Evolutionary conservation across 2,329 filamentous ascomycete genomes (phyloP), one percentile per base, ranked within the genome.

Genomic region (Epichloe scottii): DNA sequence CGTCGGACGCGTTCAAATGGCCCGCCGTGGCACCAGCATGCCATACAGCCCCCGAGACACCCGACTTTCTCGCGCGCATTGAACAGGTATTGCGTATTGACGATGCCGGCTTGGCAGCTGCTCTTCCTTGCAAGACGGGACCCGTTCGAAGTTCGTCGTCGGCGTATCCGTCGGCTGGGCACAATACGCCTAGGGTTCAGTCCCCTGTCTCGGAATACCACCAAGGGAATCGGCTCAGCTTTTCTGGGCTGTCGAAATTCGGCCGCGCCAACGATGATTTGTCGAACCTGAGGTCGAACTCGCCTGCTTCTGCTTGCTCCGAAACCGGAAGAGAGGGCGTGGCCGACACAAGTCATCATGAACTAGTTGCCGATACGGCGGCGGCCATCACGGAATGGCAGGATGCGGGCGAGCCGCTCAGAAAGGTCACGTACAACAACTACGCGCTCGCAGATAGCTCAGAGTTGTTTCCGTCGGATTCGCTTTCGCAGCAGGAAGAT

Each of bases 101-200:
- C 21, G 23, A 30, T 17, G 26, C 7, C 37, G 44, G 12, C 12
- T 14, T 37, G 4, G 14, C 46, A 14, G 19, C 41, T 7, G 37
- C 49, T 15, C 30, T 26, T 35, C n/a, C 43, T 38, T 46, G 51
- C 17, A 47, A 34, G 30, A 26, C 34, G 10, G 42, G 21, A 19
- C 53, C 50, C 17, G 50, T 49, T 34, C 59, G 63, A n/a, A 64
- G 59, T 46, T 51, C 56, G 4, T 67, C 65, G n/a, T 67, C 65
- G 11, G 59, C 60, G 1, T 67, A 67, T 39, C 61, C 59, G 14
- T 59, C 60, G 11, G 51, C 58, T 2, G 56, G 56, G 2, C 51
- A 57, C n/a, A 51, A 41, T 8, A 58, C 58, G 4, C 54, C 52
- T 11, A 51, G 56, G 17, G 30, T 60, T 1, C 59, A 60, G 34